Percentiles rank a stretch among this genome's conserved stretches.
Evolutionary conservation across 2,329 filamentous ascomycete species (phyloP).

Genomic region (Nigrospora oryzae): DNA sequence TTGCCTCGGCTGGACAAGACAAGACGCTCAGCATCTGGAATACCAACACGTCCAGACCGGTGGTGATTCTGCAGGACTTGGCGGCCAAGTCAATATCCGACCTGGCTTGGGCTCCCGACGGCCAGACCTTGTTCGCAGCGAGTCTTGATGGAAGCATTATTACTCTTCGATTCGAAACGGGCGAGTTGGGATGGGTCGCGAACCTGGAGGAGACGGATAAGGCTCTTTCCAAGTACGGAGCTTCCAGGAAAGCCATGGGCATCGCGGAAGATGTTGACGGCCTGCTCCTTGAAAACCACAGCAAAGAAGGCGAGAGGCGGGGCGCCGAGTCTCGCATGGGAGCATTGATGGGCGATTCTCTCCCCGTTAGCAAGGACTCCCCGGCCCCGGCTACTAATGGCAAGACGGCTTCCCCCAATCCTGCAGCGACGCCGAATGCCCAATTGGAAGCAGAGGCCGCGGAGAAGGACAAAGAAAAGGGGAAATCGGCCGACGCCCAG

Average conservation of each 20-base stretch:
- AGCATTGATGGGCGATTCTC: conserved; percentile 87
- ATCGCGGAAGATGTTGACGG: conserved; percentile 91
- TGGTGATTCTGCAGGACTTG: conserved; percentile 84
- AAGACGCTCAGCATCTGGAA: conserved; percentile 97
- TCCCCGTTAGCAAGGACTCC: conserved; percentile 41
- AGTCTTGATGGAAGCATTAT: conserved; percentile 87
- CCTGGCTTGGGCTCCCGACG: conserved; percentile 88
- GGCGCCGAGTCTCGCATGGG: conserved; percentile 95
- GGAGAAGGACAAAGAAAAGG: conserved; percentile 20
- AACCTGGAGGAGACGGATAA: conserved; percentile 85
- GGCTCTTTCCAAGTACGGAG: conserved; percentile 86
- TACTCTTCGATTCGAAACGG: conserved; percentile 70
- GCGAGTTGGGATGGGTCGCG: conserved; percentile 84
- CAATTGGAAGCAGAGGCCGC: conserved; percentile 16
- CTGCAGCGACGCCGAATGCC: conserved; percentile 23
- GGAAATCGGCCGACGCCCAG: conserved; percentile 26
- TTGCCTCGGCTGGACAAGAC: conserved; percentile 93
- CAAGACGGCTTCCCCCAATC: conserved; percentile 27
- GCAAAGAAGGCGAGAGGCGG: conserved; percentile 82
- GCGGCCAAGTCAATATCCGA: conserved; percentile 90
- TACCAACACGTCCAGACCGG: conserved; percentile 84
- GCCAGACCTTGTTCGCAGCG: conserved; percentile 75
- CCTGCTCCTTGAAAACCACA: conserved; percentile 78
- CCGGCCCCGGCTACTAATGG: conserved; percentile 39
- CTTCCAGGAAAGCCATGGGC: conserved; percentile 76